Base-by-base conservation (phyloP, 352 stramenopile genomes). In the Phytopythium montanum region DNA sequence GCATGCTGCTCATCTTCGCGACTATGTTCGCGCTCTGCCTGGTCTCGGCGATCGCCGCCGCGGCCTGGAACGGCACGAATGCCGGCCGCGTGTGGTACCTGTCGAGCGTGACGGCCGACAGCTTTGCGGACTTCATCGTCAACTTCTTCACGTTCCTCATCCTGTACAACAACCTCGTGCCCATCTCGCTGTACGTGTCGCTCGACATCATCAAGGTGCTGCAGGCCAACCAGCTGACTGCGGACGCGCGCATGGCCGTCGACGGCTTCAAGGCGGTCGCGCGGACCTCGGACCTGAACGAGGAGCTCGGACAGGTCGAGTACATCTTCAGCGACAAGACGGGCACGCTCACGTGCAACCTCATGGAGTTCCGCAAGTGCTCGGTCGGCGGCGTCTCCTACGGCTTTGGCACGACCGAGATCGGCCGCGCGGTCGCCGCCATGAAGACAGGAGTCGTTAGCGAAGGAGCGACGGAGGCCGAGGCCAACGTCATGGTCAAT, bases 281-380 rank as follows among this genome's bases (percentile, higher is more conserved):
- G 3, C 73, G 91, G 7, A 96, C 81, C 2, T 93, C 86, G 21
- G 88, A 95, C 39, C 75, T 98, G n/a, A 96, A 96, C 51, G 90
- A 96, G 45, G 88, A 98, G 52, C 73, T 98, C 19, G 97, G 95
- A 0, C 88, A 98, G 78, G 85, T 99, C 42, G 79, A 97, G 60
- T 98, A 99, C 66, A 92, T 99, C n/a, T 99, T 99, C 72, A 98
- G 85, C 29, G 97, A 99, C 72, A 99, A 99, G 68, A 99, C 97
- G 3, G 97, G 97, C 16, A 99, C 97, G 33, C 79, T 99, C 23
- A 99, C 97, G 21, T 95, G 93, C 70, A 99, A 99, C 76, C 75
- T 98, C 21, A 99, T 99, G 97, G 84, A 98, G 65, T 97, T 98
- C 64, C 86, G 92, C 46, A 95, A 96, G 62, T 97, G 92, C 60